These are phyloP conservation scores for Schwanniomyces etchellsii DNA, from an alignment of 1,139 yeast genomes.

Conservation along the genomic window DNA sequence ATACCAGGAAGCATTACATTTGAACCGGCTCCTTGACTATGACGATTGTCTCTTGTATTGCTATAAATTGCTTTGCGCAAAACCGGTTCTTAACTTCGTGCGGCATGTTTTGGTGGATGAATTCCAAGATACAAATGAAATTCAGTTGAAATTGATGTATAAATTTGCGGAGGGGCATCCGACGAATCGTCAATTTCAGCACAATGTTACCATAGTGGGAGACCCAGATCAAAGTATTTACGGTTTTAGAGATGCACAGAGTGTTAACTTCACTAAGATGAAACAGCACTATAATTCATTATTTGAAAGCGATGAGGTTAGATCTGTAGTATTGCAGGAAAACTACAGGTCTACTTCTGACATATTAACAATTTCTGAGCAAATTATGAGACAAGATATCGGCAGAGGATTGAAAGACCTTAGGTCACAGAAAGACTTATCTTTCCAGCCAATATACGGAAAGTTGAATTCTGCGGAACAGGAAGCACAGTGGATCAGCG, in stretches of 20 bases:
- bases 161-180: constrained; percentile 45
- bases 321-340: constrained; percentile 45
- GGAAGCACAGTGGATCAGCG: constrained; percentile 58
- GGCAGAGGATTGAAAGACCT: constrained; percentile 40
- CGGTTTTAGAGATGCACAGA: constrained; percentile 77
- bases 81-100: constrained; percentile 43
- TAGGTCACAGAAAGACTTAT: constrained; percentile 35
- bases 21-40: constrained; percentile 56
- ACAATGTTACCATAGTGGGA: constrained; percentile 80
- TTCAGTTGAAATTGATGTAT: constrained; percentile 67
- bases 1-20: constrained; percentile 47
- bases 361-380: constrained; percentile 62
- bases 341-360: constrained; percentile 78
- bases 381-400: constrained; percentile 58
- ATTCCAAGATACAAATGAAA: constrained; percentile 83
- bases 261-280: constrained; percentile 64
- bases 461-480: constrained; percentile 31
- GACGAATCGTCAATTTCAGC: constrained; percentile 12
- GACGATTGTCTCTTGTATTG: constrained; percentile 73
- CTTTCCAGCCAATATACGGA: constrained; percentile 45
- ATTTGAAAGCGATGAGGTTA: constrained; percentile 12
- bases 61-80: constrained; percentile 38
- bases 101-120: constrained; percentile 85
- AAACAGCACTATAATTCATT: constrained; percentile 29
- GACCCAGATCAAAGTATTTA: constrained; percentile 97